phyloP scores from a whole-genome alignment of 2,329 filamentous ascomycete species.

The Ilyonectria sp. region DNA sequence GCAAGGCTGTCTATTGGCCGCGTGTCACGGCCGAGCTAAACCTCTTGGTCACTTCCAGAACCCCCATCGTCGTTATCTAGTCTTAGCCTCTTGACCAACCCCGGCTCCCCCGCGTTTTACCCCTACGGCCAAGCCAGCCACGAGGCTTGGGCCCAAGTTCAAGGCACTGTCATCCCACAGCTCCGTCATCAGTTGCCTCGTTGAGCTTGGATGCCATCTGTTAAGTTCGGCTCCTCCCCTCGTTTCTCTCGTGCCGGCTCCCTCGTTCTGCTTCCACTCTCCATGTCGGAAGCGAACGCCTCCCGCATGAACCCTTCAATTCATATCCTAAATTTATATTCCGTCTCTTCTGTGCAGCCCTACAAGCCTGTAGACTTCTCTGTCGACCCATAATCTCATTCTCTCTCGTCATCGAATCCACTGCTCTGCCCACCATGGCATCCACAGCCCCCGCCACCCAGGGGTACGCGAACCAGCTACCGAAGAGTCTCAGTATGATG shows the following conservation, averaged over 20 bases:
- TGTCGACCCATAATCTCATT: conserved; percentile 5
- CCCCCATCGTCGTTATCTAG: conserved; percentile 28
- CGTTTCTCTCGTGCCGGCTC: conserved; percentile 1
- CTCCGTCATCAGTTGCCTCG: conserved; percentile 14
- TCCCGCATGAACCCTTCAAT: conserved; percentile 25
- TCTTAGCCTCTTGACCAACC: not conserved
- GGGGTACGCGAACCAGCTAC: conserved; percentile 64
- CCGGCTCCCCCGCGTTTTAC: conserved; percentile 33
- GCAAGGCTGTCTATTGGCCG: conserved; percentile 28
- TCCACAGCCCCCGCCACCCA: conserved; percentile 36
- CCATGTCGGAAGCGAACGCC: conserved; percentile 15
- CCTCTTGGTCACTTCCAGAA: conserved; percentile 23
- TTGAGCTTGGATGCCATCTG: conserved; percentile 14
- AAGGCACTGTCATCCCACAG: conserved; percentile 21
- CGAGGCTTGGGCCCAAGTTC: conserved; percentile 9
- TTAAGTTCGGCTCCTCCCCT: conserved; percentile 26
- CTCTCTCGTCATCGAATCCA: conserved; percentile 7
- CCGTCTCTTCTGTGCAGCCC: conserved; percentile 7
- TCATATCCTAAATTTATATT: conserved; percentile 15
- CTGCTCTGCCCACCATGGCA: conserved; percentile 26
- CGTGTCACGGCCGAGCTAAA: conserved; percentile 1
- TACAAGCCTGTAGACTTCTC: conserved; percentile 4
- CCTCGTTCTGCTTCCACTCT: conserved; percentile 18
- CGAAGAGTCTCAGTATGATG: conserved; percentile 64
- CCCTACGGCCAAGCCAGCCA: conserved; percentile 23